phyloP scores from a whole-genome alignment of 2,329 filamentous ascomycete genomes.

The Diaporthe sp. region DNA sequence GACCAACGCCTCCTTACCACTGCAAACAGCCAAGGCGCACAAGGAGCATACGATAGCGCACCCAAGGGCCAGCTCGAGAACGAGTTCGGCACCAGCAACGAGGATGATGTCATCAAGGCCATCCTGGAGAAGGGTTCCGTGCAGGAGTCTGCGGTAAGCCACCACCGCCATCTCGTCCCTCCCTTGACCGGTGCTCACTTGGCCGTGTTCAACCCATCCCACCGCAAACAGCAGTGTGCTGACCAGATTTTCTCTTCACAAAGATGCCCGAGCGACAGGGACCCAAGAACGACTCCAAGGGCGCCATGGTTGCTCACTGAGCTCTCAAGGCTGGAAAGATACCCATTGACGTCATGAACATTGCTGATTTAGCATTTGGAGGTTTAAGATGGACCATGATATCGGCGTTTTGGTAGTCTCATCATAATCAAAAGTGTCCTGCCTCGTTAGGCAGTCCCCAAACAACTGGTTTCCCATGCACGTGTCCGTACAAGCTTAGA shows the following conservation, averaged over 20 bases:
- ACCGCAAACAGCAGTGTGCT: slow-evolving; percentile 17
- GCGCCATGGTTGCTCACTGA: slow-evolving; percentile 60
- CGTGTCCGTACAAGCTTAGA: neutral
- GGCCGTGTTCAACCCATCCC: neutral
- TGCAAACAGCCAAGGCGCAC: slow-evolving; percentile 80
- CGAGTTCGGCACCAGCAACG: slow-evolving; percentile 86
- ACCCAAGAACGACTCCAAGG: slow-evolving; percentile 65
- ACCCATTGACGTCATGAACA: slow-evolving; percentile 38
- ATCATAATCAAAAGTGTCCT: slow-evolving; percentile 25
- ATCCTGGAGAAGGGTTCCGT: slow-evolving; percentile 84
- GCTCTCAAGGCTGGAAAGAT: slow-evolving; percentile 36
- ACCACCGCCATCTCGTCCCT: neutral
- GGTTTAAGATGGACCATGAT: slow-evolving; percentile 24
- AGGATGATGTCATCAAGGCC: slow-evolving; percentile 84
- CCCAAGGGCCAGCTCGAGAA: slow-evolving; percentile 82
- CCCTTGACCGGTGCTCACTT: neutral
- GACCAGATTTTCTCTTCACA: slow-evolving; percentile 25
- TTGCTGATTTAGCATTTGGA: slow-evolving; percentile 28
- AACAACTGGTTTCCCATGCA: neutral
- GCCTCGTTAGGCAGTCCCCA: slow-evolving; percentile 18
- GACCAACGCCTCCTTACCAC: slow-evolving; percentile 15
- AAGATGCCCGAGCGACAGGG: slow-evolving; percentile 69
- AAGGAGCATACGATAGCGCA: slow-evolving; percentile 83
- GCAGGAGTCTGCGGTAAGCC: slow-evolving; percentile 69
- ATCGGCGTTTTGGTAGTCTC: slow-evolving; percentile 30